Conservation (phyloP, 208 protist genomes). For the Trypanosoma grayi region DNA sequence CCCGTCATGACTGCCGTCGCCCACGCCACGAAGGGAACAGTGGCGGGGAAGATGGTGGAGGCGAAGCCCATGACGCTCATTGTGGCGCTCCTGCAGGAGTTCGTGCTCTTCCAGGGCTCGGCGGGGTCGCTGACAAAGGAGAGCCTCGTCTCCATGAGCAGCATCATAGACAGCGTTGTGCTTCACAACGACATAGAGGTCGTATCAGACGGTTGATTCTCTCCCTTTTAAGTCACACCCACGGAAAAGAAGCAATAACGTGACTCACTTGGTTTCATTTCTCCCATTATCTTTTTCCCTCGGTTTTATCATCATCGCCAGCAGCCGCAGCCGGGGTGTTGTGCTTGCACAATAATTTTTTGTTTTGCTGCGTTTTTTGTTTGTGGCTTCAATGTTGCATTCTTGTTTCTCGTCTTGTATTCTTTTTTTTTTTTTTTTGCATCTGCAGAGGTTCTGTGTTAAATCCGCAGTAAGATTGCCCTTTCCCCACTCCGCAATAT, state of each 20-base stretch:
- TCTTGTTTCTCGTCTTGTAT: neutral
- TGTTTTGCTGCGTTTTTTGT: too few species aligned
- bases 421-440: neutral
- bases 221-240: too few species aligned
- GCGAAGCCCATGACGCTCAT: slow-evolving; percentile 65
- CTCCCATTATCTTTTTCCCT: too few species aligned
- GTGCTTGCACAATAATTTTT: too few species aligned
- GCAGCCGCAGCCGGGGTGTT: too few species aligned
- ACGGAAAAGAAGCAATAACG: slow-evolving; percentile 2
- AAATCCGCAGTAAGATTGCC: neutral
- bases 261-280: slow-evolving; percentile 22
- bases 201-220: slow-evolving; percentile 13
- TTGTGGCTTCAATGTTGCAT: too few species aligned
- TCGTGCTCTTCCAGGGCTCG: slow-evolving; percentile 82
- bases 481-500: neutral
- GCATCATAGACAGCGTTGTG: slow-evolving; percentile 43
- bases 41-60: slow-evolving; percentile 15
- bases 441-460: neutral
- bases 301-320: too few species aligned
- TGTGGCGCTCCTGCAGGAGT: slow-evolving; percentile 84
- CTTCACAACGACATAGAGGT: slow-evolving; percentile 57
- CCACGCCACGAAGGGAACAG: slow-evolving; percentile 29
- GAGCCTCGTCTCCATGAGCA: slow-evolving; percentile 43
- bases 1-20: slow-evolving; percentile 66
- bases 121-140: slow-evolving; percentile 64